A percentile compares a stretch with the other conserved stretches of the same genome.
These are phyloP conservation scores for Cyclocybe cylindracea DNA, from an alignment of 768 basidiomycete genomes.

Conservation along the genomic window DNA sequence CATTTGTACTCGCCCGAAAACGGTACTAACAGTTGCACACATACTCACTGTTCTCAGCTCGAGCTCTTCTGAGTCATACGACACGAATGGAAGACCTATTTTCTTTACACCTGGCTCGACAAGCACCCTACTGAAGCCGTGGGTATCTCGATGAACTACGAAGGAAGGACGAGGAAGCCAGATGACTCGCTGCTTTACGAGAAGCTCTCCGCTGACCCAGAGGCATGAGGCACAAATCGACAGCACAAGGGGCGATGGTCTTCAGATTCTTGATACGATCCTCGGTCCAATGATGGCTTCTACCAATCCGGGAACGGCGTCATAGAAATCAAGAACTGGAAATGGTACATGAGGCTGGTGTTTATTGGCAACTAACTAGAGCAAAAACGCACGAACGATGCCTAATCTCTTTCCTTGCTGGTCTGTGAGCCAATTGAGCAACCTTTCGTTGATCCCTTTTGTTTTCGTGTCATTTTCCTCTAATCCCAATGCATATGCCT, in stretches of 20 bases:
- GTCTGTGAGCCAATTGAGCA: constrained; percentile 43
- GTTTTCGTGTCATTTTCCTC: constrained; percentile 26
- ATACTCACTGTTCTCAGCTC: constrained; percentile 20
- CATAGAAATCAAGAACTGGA: constrained; percentile 52
- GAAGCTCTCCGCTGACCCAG: constrained; percentile 36
- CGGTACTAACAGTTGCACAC: not conserved
- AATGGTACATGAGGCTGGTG: not conserved
- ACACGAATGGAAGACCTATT: constrained; percentile 51
- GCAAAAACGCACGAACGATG: constrained; percentile 39
- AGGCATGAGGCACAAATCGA: constrained; percentile 49
- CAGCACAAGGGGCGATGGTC: constrained; percentile 29
- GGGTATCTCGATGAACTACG: constrained; percentile 50
- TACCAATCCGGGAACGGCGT: constrained; percentile 45
- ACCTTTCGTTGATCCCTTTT: constrained; percentile 42
- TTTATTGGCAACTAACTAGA: not conserved
- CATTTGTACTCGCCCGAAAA: constrained; percentile 33
- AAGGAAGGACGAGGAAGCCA: constrained; percentile 45
- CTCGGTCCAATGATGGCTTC: constrained; percentile 41
- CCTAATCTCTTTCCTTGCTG: constrained; percentile 46
- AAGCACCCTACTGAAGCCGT: constrained; percentile 53
- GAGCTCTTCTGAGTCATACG: constrained; percentile 43
- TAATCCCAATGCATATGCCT: constrained; percentile 45
- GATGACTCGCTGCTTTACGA: constrained; percentile 43
- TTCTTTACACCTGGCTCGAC: constrained; percentile 54
- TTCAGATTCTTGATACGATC: too few relatives aligned